phyloP scores from a whole-genome alignment of 2,329 filamentous ascomycete species.

The Neophaeococcomyces aloes region DNA sequence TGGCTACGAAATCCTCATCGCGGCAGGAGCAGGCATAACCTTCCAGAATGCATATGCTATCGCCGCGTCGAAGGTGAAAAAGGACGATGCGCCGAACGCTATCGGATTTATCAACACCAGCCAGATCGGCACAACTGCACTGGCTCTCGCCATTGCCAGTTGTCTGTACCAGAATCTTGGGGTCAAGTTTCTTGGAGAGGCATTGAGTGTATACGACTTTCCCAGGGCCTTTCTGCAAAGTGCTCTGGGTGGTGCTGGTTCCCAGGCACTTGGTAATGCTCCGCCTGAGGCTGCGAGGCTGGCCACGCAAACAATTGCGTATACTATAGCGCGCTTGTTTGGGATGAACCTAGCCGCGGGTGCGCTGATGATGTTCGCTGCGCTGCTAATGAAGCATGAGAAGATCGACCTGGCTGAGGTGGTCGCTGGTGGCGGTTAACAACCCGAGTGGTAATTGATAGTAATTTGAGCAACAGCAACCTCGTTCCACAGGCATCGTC shows the following conservation, averaged over 20 bases:
- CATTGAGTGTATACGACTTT: constrained; percentile 2
- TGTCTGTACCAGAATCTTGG: constrained; percentile 10
- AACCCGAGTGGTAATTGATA: too few species aligned
- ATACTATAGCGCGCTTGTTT: too few species aligned
- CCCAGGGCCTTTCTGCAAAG: too few species aligned
- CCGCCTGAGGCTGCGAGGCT: constrained; percentile 21
- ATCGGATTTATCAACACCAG: constrained; percentile 10
- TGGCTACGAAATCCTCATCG: constrained; percentile 22
- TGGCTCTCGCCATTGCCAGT: constrained; percentile 10
- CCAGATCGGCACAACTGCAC: constrained; percentile 6
- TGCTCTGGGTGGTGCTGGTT: too few species aligned
- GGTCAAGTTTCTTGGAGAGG: constrained; percentile 1
- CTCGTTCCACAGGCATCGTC: too few species aligned
- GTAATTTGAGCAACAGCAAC: too few species aligned
- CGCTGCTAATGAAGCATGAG: background rate
- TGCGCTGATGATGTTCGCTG: background rate
- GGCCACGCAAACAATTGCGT: constrained; percentile 2
- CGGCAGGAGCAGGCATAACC: constrained; percentile 17
- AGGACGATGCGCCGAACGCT: background rate
- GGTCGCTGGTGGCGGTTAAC: too few species aligned
- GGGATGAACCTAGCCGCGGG: background rate
- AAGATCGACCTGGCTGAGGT: too few species aligned
- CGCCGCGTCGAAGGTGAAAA: constrained; percentile 1
- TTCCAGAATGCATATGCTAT: constrained; percentile 19
- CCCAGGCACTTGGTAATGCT: background rate